Percentiles rank a stretch among this genome's conserved stretches.
Conservation (phyloP, 805 yeast species). For the Kazachstania bromeliacearum region DNA sequence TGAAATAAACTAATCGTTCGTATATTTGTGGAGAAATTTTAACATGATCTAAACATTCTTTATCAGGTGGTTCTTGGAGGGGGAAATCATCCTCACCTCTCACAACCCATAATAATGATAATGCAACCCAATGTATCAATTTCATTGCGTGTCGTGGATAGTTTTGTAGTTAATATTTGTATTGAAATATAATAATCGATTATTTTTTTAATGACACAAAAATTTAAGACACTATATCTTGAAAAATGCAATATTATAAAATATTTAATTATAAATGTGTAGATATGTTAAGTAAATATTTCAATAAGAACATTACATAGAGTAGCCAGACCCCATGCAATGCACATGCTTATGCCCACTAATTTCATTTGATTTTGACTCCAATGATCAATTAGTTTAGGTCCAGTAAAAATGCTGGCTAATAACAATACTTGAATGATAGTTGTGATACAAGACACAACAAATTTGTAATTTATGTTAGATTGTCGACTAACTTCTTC, state of each 20-base stretch:
- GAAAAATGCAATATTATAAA: not conserved
- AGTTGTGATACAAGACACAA: constrained; percentile 20
- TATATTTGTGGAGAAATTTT: constrained; percentile 13
- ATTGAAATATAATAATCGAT: too few species aligned
- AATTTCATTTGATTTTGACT: constrained; percentile 10
- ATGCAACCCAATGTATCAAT: too few species aligned
- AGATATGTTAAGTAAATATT: constrained; percentile 6
- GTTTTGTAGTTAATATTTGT: too few species aligned
- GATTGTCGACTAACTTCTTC: constrained; percentile 4
- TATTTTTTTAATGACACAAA: not conserved
- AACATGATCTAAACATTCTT: too few species aligned
- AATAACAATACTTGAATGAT: constrained; percentile 16
- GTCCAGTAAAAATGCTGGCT: constrained; percentile 14
- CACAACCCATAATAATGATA: too few species aligned
- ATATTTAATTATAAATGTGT: not conserved
- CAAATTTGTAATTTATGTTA: constrained; percentile 15
- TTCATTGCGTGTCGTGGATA: too few species aligned
- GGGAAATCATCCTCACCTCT: too few species aligned
- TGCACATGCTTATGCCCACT: constrained; percentile 20
- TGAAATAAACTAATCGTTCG: constrained; percentile 25
- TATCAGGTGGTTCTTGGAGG: too few species aligned
- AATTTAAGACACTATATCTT: not conserved
- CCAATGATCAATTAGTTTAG: constrained; percentile 5
- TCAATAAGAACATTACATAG: constrained; percentile 20
- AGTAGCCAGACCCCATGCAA: constrained; percentile 22